Evolutionary conservation across 2,329 filamentous ascomycete genomes (phyloP), one percentile per base, ranked within the genome.

Genomic region (Hypoxylon rubiginosum): DNA sequence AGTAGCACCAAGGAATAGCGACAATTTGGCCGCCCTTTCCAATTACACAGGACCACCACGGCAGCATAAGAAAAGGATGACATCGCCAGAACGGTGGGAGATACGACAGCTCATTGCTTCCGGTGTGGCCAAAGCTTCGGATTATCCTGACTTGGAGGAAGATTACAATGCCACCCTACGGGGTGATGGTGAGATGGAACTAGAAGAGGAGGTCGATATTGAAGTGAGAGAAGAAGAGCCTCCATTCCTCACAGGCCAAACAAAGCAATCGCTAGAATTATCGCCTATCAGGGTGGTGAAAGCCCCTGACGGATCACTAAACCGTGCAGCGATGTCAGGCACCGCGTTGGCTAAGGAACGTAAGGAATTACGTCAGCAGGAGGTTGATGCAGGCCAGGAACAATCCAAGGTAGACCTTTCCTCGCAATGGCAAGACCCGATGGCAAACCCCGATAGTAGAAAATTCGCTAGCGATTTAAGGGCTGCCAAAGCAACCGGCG

Each of bases 261-360:
- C 96, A 0, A 97, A 97, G 76, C 94, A 97, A 76, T 97, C 94
- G 9, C 84, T 99, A 8, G 96, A 99, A 75, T 82, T 99, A 3
- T 97, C 94, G 1, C 96, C 96, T 0, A 99, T 99, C 67, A 88
- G 97, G 69, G 94, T 99, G 21, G 93, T 99, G 73, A 98, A 98
- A 80, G 96, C 96, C 1, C 97, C 96, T 0, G 96, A 99, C 79
- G 96, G 96, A n/a, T 98, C 95, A 3, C 90, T 99, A 79, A 99
- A 99, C 77, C 88, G 96, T 74, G 93, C 97, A 51, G 97, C 97
- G 15, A 97, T 98, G 92, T 91, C 94, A 8, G 95, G 96, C 48
- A 94, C 95, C 15, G 87, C 90, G 4, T 81, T 99, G 13, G 92
- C 95, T 3, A 97, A 96, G 77, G 96, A 99, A 76, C 86, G 96